Evolutionary conservation across 768 basidiomycete species (phyloP), one percentile per base, ranked within the genome.

Genomic region (Amanita inopinata): DNA sequence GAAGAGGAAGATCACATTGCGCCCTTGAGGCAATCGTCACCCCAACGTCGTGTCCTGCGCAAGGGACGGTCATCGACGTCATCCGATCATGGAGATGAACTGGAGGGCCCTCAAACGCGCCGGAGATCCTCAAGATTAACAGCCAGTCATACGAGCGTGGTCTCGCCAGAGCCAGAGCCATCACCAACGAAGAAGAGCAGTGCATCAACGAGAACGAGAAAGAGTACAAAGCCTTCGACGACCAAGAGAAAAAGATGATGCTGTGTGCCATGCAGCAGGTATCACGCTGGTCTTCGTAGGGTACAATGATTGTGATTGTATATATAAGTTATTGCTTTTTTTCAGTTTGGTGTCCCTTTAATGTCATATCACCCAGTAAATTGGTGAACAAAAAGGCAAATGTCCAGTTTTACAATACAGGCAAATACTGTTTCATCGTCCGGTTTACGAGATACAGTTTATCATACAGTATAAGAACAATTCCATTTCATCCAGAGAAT

Each of bases 51-150:
- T 19, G 41, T 57, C 9, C 31, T 47, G 7, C 52, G 55, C 17
- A 61, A 57, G 28, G 48, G 49, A 3, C 53, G 64, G 18, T 59
- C 65, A 3, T 57, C 60, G 25, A 46, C 54, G 14, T 58, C 62
- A 2, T 57, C 58, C 14, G 65, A 66, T 38, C 33, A 53, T 9
- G 57, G 55, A 17, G 63, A 62, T 30, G 63, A 63, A 15, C 55
- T 40, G 24, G 63, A 61, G 39, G 63, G 59, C 5, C 49, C 59
- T 7, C 59, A 61, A 49, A 67, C 66, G 4, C 58, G 69, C 46
- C 56, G 71, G 43, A 54, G 71, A 45, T 73, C 71, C 19, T 66
- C 70, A 15, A 62, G 71, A 44, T 45, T 73, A 44, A 58, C 64
- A 19, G 55, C 54, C 9, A 51, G 52, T 41, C 44, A 52, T 5